phyloP scores from a whole-genome alignment of 352 stramenopile genomes.

The Globisporangium paddicum region DNA sequence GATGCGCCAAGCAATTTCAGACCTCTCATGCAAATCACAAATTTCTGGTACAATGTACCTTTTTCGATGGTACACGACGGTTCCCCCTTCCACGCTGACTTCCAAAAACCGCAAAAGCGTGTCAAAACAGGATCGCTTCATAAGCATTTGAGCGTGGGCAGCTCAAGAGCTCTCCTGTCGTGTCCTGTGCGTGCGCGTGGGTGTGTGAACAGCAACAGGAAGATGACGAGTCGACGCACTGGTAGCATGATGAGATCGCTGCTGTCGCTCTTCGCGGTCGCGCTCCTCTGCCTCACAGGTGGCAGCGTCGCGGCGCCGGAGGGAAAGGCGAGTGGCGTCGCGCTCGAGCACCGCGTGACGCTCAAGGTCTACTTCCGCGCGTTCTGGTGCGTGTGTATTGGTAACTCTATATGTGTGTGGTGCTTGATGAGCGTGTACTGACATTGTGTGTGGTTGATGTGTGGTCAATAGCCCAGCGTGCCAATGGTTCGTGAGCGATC shows the following conservation, averaged over 20 bases:
- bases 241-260: neutral
- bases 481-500: constrained; percentile 74
- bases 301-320: neutral
- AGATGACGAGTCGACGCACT: neutral
- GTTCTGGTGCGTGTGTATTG: constrained; percentile 41
- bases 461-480: constrained; percentile 49
- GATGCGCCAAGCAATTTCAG: too few species aligned
- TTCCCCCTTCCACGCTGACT: constrained; percentile 1
- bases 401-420: neutral
- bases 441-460: neutral
- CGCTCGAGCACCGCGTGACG: constrained; percentile 42
- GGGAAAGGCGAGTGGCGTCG: constrained; percentile 13
- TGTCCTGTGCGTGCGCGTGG: neutral
- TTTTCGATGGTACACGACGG: neutral
- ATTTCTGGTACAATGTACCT: constrained; percentile 5
- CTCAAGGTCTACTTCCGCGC: constrained; percentile 68
- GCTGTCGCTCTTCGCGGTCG: neutral
- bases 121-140: neutral
- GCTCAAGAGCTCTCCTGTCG: neutral
- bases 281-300: neutral
- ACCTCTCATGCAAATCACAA: too few species aligned
- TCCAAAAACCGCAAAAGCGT: neutral
- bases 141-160: neutral
- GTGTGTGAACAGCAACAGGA: neutral
- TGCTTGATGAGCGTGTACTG: neutral